phyloP scores from a whole-genome alignment of 805 yeast species.

The Saccharomycopsis lassenensis region DNA sequence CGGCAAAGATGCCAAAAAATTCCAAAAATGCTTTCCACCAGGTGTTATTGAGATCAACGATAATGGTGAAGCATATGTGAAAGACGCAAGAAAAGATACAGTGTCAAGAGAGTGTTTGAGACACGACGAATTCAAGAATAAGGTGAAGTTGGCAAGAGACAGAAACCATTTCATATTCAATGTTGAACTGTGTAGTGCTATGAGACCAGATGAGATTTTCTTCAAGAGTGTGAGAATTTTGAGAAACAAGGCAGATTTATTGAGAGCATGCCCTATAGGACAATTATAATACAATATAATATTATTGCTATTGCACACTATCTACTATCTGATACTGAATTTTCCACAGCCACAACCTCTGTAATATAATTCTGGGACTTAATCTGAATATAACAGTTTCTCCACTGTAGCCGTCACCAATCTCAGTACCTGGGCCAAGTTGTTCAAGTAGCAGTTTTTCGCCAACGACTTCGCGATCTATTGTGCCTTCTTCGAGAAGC shows the following conservation, averaged over 20 bases:
- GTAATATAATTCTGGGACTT: too few species aligned
- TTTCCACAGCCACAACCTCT: background rate
- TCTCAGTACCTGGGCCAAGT: too few species aligned
- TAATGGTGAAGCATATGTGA: conserved; percentile 62
- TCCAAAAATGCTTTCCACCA: conserved; percentile 83
- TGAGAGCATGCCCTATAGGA: conserved; percentile 69
- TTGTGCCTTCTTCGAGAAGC: conserved; percentile 11
- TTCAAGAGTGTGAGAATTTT: conserved; percentile 80
- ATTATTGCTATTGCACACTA: background rate
- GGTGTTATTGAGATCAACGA: conserved; percentile 78
- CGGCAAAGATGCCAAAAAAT: conserved; percentile 67
- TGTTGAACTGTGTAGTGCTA: conserved; percentile 92
- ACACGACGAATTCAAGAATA: conserved; percentile 81
- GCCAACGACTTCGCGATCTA: too few species aligned
- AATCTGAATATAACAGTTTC: background rate
- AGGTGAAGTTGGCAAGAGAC: conserved; percentile 82
- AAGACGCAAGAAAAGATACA: conserved; percentile 89
- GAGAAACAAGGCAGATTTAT: conserved; percentile 72
- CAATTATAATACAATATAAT: conserved; percentile 27
- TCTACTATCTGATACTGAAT: background rate
- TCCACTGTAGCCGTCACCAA: background rate
- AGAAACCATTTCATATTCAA: conserved; percentile 92
- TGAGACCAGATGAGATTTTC: conserved; percentile 94
- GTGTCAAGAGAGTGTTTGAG: conserved; percentile 94
- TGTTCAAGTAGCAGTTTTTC: too few species aligned